Conservation (phyloP, 2,329 filamentous ascomycete genomes). For the Calonectria pauciramosa region DNA sequence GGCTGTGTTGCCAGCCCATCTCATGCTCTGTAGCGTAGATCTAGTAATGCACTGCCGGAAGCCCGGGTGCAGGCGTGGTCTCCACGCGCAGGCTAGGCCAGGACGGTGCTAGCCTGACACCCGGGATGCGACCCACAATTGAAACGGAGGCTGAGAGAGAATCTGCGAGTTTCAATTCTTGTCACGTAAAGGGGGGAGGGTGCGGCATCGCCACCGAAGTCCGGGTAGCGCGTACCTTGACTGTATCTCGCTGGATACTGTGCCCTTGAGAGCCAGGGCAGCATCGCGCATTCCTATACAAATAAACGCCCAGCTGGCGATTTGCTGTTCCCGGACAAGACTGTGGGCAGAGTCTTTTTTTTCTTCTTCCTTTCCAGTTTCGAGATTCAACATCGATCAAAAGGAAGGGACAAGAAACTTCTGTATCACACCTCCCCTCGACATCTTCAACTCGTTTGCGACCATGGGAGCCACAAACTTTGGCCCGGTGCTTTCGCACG, state of each 20-base stretch:
- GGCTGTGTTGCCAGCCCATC: not conserved
- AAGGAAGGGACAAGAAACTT: not conserved
- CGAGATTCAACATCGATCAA: not conserved
- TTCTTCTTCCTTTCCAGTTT: not conserved
- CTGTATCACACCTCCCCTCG: not conserved
- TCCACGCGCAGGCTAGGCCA: not conserved
- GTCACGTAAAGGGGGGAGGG: constrained; percentile 3
- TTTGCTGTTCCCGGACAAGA: not conserved
- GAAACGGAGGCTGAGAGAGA: constrained; percentile 17
- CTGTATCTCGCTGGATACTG: not conserved
- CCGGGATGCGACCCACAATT: constrained; percentile 8
- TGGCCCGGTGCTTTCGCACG: constrained; percentile 18
- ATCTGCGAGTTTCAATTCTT: constrained; percentile 22
- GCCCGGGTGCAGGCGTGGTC: not conserved
- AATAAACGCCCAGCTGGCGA: not conserved
- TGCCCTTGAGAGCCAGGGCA: not conserved
- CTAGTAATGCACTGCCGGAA: not conserved
- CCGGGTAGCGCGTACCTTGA: not conserved
- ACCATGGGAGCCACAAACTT: not conserved
- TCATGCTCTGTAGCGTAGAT: not conserved
- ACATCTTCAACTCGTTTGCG: not conserved
- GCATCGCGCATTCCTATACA: constrained; percentile 4
- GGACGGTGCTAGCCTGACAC: not conserved
- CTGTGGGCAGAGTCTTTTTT: not conserved
- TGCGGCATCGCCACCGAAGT: constrained; percentile 7